Conservation (phyloP, 768 basidiomycete species). For the Vararia minispora region DNA sequence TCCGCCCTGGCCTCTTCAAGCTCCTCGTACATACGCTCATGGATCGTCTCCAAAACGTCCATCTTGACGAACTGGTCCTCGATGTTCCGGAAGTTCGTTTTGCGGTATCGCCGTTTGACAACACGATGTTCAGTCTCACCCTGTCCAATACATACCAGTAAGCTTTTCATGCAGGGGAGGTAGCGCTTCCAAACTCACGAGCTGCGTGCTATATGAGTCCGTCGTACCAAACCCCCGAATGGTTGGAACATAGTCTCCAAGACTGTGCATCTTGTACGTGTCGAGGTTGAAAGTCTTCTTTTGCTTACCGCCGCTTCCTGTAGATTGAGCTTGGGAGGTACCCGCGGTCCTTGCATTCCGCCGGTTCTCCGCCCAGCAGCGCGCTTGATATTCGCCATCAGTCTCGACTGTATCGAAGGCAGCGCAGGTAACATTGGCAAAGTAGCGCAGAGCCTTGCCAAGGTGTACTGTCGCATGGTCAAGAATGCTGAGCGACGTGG, state of each 20-base stretch:
- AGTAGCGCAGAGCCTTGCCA: constrained; percentile 15
- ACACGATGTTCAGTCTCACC: constrained; percentile 24
- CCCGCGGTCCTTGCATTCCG: constrained; percentile 15
- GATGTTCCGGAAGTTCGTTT: constrained; percentile 16
- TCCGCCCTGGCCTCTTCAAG: no score
- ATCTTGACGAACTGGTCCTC: constrained; percentile 16
- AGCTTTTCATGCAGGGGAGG: neutral
- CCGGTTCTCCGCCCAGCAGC: constrained; percentile 14
- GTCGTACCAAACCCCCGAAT: constrained; percentile 24
- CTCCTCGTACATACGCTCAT: no score
- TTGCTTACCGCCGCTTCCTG: neutral
- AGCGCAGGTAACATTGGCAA: constrained; percentile 17
- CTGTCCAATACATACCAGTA: constrained; percentile 9
- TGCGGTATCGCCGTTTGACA: constrained; percentile 20
- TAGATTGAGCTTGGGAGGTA: neutral
- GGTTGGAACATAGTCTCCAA: constrained; percentile 22
- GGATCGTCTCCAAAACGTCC: constrained; percentile 12
- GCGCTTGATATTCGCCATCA: constrained; percentile 14
- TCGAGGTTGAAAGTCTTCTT: constrained; percentile 19
- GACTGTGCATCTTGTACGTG: constrained; percentile 25
- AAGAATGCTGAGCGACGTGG: constrained; percentile 15
- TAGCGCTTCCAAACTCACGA: constrained; percentile 16
- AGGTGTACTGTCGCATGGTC: constrained; percentile 13
- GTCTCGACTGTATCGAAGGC: constrained; percentile 19
- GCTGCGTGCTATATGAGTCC: constrained; percentile 24